phyloP scores from a whole-genome alignment of 192 early-diverging fungal species.

The Umbelopsis sp. region DNA sequence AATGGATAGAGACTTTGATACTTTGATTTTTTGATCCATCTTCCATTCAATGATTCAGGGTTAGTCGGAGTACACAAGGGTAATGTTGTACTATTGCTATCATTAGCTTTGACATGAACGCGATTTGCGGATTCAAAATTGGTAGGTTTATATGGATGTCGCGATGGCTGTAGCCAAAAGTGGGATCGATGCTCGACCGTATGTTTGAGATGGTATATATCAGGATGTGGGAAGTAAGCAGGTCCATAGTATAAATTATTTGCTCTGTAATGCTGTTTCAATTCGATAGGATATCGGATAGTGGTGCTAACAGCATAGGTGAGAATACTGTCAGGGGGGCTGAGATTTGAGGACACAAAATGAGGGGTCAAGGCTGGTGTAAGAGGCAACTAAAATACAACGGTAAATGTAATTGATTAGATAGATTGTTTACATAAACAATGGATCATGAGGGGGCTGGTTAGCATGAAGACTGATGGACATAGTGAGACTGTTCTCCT shows the following conservation, averaged over 20 bases:
- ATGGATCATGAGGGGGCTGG: too few relatives aligned
- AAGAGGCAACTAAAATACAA: slow-evolving; percentile 20
- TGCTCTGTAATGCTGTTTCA: slow-evolving; percentile 27
- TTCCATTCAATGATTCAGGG: slow-evolving; percentile 9
- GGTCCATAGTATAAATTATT: slow-evolving; percentile 33
- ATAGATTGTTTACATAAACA: too few relatives aligned
- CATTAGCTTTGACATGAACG: slow-evolving; percentile 11
- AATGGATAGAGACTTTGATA: slow-evolving; percentile 24
- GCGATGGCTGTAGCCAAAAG: slow-evolving; percentile 31
- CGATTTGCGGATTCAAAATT: slow-evolving; percentile 26
- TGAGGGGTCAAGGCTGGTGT: slow-evolving; percentile 27
- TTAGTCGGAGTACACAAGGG: slow-evolving; percentile 3
- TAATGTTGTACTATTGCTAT: neutral
- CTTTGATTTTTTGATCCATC: slow-evolving; percentile 26
- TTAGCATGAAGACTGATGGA: too few relatives aligned
- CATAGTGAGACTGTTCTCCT: too few relatives aligned
- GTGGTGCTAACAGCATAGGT: slow-evolving; percentile 23
- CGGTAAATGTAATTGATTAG: too few relatives aligned
- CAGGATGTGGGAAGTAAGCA: slow-evolving; percentile 28
- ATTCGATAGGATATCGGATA: slow-evolving; percentile 19
- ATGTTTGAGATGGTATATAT: slow-evolving; percentile 26
- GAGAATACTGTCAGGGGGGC: slow-evolving; percentile 30
- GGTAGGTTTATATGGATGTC: slow-evolving; percentile 26
- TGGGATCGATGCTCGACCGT: slow-evolving; percentile 32
- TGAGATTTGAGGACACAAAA: slow-evolving; percentile 18